These are phyloP conservation scores for Rhododendron ferrugineum DNA, from an alignment of 148 eudicot genomes.

Conservation along the genomic window DNA sequence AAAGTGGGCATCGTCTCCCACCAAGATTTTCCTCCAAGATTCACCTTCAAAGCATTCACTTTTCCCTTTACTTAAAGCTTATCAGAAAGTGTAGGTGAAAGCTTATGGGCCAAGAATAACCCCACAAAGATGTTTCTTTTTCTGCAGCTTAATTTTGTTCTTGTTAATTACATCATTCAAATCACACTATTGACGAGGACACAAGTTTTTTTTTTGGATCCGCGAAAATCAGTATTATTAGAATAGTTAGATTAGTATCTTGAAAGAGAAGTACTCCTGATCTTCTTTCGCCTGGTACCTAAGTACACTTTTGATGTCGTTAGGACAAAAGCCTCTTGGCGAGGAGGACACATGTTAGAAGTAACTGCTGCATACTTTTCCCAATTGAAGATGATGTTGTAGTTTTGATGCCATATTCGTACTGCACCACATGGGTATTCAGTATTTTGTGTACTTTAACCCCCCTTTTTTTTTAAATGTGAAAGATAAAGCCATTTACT, in stretches of 20 bases:
- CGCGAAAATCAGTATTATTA: no score
- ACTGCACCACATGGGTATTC: not conserved
- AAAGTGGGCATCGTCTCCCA: not conserved
- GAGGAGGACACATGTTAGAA: not conserved
- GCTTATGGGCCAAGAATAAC: not conserved
- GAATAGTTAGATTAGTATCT: no score
- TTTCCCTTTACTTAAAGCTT: not conserved
- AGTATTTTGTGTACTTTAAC: not conserved
- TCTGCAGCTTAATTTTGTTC: not conserved
- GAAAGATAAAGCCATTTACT: not conserved
- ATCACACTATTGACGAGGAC: not conserved
- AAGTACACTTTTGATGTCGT: no score
- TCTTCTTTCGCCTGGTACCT: no score
- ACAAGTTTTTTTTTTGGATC: no score
- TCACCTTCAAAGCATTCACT: not conserved
- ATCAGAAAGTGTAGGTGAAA: not conserved
- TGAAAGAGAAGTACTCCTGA: no score
- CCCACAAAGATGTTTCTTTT: not conserved
- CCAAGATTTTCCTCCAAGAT: not conserved
- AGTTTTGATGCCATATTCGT: not conserved
- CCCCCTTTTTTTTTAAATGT: not conserved
- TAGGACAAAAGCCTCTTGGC: no score
- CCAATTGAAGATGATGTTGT: not conserved
- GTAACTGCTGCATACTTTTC: not conserved
- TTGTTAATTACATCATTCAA: not conserved